phyloP scores from a whole-genome alignment of 2,329 filamentous ascomycete species.

The Pyrenophora graminea region DNA sequence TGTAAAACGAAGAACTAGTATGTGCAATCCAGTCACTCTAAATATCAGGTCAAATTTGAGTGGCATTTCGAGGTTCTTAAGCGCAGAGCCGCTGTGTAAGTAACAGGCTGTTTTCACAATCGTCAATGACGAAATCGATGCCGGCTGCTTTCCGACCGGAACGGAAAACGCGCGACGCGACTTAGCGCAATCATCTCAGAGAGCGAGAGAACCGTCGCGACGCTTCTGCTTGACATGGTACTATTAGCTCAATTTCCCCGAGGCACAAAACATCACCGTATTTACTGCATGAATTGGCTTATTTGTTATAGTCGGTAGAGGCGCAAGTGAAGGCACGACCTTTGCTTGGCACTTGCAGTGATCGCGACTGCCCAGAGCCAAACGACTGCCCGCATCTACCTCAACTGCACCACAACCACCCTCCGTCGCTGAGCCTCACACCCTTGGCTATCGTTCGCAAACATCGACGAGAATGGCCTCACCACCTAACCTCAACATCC shows the following conservation, averaged over 20 bases:
- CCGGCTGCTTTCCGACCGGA: slow-evolving; percentile 16
- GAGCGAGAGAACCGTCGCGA: not conserved
- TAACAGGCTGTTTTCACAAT: slow-evolving; percentile 1
- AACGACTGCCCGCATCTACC: not conserved
- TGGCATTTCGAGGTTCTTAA: slow-evolving; percentile 15
- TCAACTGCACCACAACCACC: not conserved
- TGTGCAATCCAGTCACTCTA: too few species aligned
- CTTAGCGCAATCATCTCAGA: slow-evolving; percentile 2
- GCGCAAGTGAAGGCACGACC: not conserved
- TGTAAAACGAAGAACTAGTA: too few species aligned
- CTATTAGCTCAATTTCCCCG: too few species aligned
- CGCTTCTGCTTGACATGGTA: too few species aligned
- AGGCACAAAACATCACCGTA: too few species aligned
- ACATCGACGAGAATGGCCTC: slow-evolving; percentile 57
- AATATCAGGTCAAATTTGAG: too few species aligned
- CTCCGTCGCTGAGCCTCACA: too few species aligned
- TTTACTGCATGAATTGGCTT: too few species aligned
- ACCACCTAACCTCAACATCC: slow-evolving; percentile 58
- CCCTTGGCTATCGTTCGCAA: not conserved
- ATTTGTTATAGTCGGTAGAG: not conserved
- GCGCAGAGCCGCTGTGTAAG: slow-evolving; percentile 17
- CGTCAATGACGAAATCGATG: slow-evolving; percentile 36
- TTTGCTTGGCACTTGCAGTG: slow-evolving; percentile 1
- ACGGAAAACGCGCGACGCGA: slow-evolving; percentile 23
- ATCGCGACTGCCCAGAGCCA: not conserved